Percentiles rank a stretch among this genome's conserved stretches.
Conservation (phyloP, 768 basidiomycete species). For the Boletus rubescentipes region DNA sequence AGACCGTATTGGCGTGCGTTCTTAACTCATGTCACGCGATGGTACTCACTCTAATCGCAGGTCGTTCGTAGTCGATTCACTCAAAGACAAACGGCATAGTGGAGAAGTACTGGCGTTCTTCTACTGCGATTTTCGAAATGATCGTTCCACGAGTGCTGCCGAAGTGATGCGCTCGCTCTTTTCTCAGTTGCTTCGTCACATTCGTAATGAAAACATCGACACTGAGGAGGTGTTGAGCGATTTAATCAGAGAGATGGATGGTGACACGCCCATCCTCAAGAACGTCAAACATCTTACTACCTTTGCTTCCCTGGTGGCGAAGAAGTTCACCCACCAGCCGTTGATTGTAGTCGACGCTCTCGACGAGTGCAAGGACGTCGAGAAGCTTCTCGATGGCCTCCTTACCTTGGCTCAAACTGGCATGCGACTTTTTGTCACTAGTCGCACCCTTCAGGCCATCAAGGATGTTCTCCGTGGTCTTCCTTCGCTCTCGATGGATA, state of each 20-base stretch:
- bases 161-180: constrained; percentile 19
- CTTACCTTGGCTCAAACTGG: not conserved
- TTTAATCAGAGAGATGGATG: not conserved
- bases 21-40: too few relatives aligned
- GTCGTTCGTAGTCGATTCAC: constrained; percentile 8
- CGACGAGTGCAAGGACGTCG: constrained; percentile 17
- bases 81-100: not conserved
- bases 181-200: constrained; percentile 10
- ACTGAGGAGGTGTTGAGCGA: not conserved
- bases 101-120: constrained; percentile 7
- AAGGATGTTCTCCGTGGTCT: not conserved
- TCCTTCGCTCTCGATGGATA: not conserved
- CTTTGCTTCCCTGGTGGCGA: not conserved
- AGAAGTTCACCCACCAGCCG: not conserved
- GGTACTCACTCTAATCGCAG: not conserved
- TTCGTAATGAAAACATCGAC: not conserved
- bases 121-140: constrained; percentile 19
- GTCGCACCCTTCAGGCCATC: not conserved
- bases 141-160: not conserved
- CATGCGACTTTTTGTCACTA: constrained; percentile 6
- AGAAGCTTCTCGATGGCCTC: constrained; percentile 11
- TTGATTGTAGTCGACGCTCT: constrained; percentile 19
- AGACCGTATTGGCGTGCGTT: constrained; percentile 18
- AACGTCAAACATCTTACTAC: not conserved
- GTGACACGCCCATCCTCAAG: not conserved